Conservation (phyloP, 2,329 filamentous ascomycete species). For the Penicillium sp. region DNA sequence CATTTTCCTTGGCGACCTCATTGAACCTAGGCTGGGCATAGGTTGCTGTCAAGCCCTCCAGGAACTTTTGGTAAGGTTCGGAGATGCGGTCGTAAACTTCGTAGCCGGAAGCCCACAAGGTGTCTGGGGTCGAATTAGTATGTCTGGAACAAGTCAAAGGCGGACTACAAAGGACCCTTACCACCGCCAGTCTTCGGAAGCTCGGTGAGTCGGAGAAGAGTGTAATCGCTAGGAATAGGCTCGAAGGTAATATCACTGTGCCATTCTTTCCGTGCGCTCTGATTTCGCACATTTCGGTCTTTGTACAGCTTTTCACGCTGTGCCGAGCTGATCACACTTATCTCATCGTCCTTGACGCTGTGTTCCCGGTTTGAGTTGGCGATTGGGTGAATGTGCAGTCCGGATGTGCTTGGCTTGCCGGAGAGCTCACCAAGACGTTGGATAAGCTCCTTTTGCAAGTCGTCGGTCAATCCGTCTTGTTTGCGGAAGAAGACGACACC, state of each 20-base stretch:
- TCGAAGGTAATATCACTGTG: slow-evolving; percentile 52
- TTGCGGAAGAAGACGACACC: slow-evolving; percentile 55
- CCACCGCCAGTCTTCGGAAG: slow-evolving; percentile 45
- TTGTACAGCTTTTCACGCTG: slow-evolving; percentile 41
- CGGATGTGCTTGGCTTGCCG: slow-evolving; percentile 47
- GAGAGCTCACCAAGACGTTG: slow-evolving; percentile 49
- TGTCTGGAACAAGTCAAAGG: too few species aligned
- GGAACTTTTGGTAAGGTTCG: slow-evolving; percentile 37
- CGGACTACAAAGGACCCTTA: slow-evolving; percentile 1
- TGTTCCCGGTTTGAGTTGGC: slow-evolving; percentile 49
- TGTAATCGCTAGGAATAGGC: slow-evolving; percentile 47
- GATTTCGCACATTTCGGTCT: slow-evolving; percentile 31
- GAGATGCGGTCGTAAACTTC: slow-evolving; percentile 43
- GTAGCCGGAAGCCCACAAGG: slow-evolving; percentile 45
- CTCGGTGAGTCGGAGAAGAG: slow-evolving; percentile 45
- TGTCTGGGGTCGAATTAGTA: slow-evolving; percentile 29
- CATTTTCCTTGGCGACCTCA: slow-evolving; percentile 28
- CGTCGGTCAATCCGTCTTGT: slow-evolving; percentile 48
- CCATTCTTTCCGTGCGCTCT: slow-evolving; percentile 41
- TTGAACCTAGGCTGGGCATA: slow-evolving; percentile 32
- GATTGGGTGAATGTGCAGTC: slow-evolving; percentile 48
- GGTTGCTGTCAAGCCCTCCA: slow-evolving; percentile 40
- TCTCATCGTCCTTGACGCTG: slow-evolving; percentile 47
- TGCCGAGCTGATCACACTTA: slow-evolving; percentile 48
- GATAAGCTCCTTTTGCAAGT: slow-evolving; percentile 52